Evolutionary conservation across 2,329 filamentous ascomycete species (phyloP), one percentile per base, ranked within the genome.

Genomic region (Sarocladium kiliense): DNA sequence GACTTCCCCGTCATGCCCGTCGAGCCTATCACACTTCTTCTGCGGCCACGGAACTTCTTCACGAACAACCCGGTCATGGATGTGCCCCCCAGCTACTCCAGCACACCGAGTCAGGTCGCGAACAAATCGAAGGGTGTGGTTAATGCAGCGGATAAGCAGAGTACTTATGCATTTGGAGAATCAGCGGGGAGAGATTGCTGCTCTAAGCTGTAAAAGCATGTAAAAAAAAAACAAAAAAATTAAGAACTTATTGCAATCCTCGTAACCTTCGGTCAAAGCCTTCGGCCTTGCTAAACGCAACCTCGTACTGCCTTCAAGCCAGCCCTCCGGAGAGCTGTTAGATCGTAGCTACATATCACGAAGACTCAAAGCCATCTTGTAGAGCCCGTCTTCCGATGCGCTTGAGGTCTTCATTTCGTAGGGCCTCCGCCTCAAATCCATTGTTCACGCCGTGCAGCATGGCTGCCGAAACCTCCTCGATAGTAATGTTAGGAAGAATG

Each of bases 1-100:
- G 92, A 96, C 70, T 96, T 90, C 75, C 92, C 92, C 27, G 79
- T 96, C 62, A 96, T 96, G 91, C 91, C 91, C 0, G 88, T 83
- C 0, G 88, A 92, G 75, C 88, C 89, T 1, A 92, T 96, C 80
- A 89, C 84, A 1, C 74, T 96, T 62, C 77, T 95, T 34, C 76
- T 95, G 39, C 76, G 89, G 30, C 91, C 91, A 2, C 76, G 90
- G 41, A 87, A 95, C 74, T 95, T 95, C 79, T 96, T 95, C 72
- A 73, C 78, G 21, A 79, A 82, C 62, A 95, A 93, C 66, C 90
- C 90, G 2, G 87, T 84, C 55, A 74, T 95, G 68, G 89, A 95
- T 68, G 87, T 95, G 16, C 87, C 88, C 55, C 89, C 90, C 0
- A 88, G 82, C 63, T 93, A 85, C 68, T 82, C 81, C 41, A 82